These are phyloP conservation scores for Hyaloscypha finlandica DNA, from an alignment of 495 filamentous ascomycete genomes.

Conservation along the genomic window DNA sequence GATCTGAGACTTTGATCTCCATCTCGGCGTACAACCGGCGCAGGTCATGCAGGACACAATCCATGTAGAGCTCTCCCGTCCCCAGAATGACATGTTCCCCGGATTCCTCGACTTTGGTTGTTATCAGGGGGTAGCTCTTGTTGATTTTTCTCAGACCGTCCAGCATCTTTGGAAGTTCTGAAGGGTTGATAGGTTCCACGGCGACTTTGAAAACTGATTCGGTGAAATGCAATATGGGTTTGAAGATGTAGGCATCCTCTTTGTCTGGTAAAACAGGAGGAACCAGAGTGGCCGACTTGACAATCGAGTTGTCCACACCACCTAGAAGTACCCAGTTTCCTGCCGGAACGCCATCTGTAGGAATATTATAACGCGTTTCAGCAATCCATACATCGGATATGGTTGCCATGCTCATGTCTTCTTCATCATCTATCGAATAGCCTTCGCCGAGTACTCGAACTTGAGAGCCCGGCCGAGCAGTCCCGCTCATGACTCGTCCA, in stretches of 20 bases:
- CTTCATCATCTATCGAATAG: conserved; percentile 95
- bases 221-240: conserved; percentile 89
- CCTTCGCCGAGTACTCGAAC: conserved; percentile 93
- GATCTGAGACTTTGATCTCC: conserved; percentile 98
- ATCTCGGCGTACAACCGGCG: conserved; percentile 95
- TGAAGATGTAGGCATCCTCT: conserved; percentile 94
- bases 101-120: conserved; percentile 98
- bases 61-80: conserved; percentile 97
- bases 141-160: conserved; percentile 96
- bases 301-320: conserved; percentile 96
- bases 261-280: conserved; percentile 76
- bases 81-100: conserved; percentile 95
- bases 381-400: conserved; percentile 89
- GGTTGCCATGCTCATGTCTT: conserved; percentile 93
- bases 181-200: conserved; percentile 97
- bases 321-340: conserved; percentile 92
- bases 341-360: conserved; percentile 87
- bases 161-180: conserved; percentile 98
- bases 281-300: conserved; percentile 97
- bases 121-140: conserved; percentile 93
- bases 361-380: conserved; percentile 91
- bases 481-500: conserved; percentile 92
- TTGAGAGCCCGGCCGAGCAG: conserved; percentile 75
- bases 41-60: conserved; percentile 95
- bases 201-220: conserved; percentile 98